A percentile compares a stretch with the other conserved stretches of the same genome.
These are phyloP conservation scores for Aspergillus luchuensis DNA, from an alignment of 2,329 filamentous ascomycete genomes.

Conservation along the genomic window DNA sequence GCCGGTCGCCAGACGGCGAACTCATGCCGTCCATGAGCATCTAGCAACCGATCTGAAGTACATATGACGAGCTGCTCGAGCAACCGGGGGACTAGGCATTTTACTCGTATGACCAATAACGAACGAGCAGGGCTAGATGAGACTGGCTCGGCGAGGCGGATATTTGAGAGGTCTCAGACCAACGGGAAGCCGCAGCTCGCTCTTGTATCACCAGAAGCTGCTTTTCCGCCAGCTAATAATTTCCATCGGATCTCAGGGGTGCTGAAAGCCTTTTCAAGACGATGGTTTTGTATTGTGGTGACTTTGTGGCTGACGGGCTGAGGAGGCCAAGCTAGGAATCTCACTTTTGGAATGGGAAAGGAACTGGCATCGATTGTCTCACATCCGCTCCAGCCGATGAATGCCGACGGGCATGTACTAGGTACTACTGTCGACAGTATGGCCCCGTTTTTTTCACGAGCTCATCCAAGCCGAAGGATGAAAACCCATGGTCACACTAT, in stretches of 20 bases:
- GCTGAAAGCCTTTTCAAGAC: constrained; percentile 13
- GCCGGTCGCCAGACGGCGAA: constrained; percentile 3
- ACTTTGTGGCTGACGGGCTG: constrained; percentile 8
- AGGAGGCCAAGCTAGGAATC: constrained; percentile 2
- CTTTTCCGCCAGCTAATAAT: constrained; percentile 28
- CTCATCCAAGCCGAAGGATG: background rate
- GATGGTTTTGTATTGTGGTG: constrained; percentile 15
- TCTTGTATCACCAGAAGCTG: constrained; percentile 32
- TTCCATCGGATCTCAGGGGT: constrained; percentile 20
- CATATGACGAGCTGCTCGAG: constrained; percentile 18
- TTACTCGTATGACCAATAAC: constrained; percentile 27
- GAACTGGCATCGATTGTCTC: background rate
- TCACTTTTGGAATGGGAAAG: background rate
- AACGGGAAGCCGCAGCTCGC: constrained; percentile 35
- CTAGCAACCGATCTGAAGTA: constrained; percentile 22
- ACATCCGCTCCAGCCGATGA: background rate
- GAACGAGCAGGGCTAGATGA: constrained; percentile 6
- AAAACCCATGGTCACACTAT: constrained; percentile 8
- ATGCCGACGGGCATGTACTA: background rate
- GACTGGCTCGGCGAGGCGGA: constrained; percentile 25
- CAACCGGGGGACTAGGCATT: constrained; percentile 28
- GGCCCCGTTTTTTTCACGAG: constrained; percentile 10
- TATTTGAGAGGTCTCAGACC: constrained; percentile 36
- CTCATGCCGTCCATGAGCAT: constrained; percentile 15
- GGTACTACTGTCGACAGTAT: background rate